Percentiles rank a stretch among this genome's conserved stretches.
phyloP scores from a whole-genome alignment of 768 basidiomycete genomes.

The Paxillus ammoniavirescens region DNA sequence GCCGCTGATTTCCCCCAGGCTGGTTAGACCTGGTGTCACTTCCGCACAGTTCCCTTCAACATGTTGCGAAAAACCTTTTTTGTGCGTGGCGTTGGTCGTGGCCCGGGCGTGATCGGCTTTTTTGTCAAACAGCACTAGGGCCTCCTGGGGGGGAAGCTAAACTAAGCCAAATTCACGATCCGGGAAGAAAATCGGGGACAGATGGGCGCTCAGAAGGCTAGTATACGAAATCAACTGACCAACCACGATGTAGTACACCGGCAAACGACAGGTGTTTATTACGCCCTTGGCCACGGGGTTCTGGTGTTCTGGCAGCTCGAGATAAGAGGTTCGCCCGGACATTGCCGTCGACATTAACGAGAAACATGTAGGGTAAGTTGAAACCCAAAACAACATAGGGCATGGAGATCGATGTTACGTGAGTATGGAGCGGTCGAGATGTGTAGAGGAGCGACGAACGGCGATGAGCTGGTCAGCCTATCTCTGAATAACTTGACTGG shows the following conservation, averaged over 20 bases:
- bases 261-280: neutral
- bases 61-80: neutral
- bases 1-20: no score
- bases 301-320: no score
- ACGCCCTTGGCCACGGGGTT: neutral
- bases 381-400: neutral
- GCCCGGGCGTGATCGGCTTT: slow-evolving; percentile 3
- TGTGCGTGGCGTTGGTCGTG: slow-evolving; percentile 1
- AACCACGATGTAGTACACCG: slow-evolving; percentile 3
- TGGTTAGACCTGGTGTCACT: no score
- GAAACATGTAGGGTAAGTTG: neutral
- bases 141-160: neutral
- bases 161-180: neutral
- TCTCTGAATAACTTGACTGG: no score
- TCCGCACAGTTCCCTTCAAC: no score
- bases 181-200: neutral
- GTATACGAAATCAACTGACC: slow-evolving; percentile 8
- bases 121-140: neutral
- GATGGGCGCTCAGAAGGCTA: neutral
- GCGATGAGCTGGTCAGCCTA: no score
- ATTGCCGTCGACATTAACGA: slow-evolving; percentile 1
- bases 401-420: slow-evolving; percentile 4
- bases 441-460: neutral
- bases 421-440: neutral
- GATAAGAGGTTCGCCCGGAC: neutral